Base-by-base conservation (phyloP, 805 yeast genomes). In the Grigorovia jiainica region DNA sequence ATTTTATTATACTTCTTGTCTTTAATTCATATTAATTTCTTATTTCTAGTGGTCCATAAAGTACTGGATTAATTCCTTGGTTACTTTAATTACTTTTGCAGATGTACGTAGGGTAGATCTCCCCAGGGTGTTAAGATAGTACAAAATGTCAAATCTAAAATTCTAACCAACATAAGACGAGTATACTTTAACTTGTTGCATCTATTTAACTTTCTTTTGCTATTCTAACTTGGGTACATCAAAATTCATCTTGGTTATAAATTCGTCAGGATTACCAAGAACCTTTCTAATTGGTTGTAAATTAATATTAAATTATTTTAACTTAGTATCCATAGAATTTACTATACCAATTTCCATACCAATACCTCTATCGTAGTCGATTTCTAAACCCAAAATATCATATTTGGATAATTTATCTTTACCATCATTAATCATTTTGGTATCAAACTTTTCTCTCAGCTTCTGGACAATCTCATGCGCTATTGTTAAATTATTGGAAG, bases 101-200 rank as follows among this genome's bases (percentile, higher is more conserved):
- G 24, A 21, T 21, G 6, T 6, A 21, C 8, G 8, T 8, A 21
- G 8, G 8, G 24, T 8, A 19, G 41, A 43, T 35, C 34, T 44
- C 7, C 46, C 45, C 7, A 44, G 35, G 4, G 21, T 30, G 32
- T 47, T 44, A n/a, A 44, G 38, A 30, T 47, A 47, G 37, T 44
- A 44, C 15, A 43, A 23, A 1, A 40, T 24, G 15, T 47, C 49
- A 34, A 39, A 44, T 34, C 45, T 25, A 33, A 38, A 40, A 15
- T 44, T 44, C 18, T 41, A 38, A 1, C 41, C 41, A 16, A 43
- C 46, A 34, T 46, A 46, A 6, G 47, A 46, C 31, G 44, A 39
- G 13, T 33, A 36, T 23, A 42, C 47, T 9, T 36, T 40, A 7
- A 40, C 23, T 20, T 34, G 29, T 34, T 41, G 43, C 38, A 43